These are phyloP conservation scores for Solanum hybrid DNA, from an alignment of 305 asterid species.

Conservation along the genomic window DNA sequence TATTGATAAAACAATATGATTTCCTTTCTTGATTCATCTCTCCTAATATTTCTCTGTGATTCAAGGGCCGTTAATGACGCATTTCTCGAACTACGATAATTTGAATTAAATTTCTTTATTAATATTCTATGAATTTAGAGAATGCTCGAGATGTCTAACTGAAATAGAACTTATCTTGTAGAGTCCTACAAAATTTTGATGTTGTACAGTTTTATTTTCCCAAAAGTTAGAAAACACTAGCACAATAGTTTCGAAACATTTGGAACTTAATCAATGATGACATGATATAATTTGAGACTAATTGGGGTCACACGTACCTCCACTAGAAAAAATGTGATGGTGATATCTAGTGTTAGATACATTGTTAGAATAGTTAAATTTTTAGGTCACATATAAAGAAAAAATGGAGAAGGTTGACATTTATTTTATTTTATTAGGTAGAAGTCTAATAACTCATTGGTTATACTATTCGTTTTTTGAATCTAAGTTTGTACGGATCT, in stretches of 20 bases:
- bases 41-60: not conserved
- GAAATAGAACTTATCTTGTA: too few species aligned
- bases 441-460: not conserved
- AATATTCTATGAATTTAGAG: not conserved
- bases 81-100: too few species aligned
- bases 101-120: too few species aligned
- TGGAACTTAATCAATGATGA: not conserved
- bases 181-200: not conserved
- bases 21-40: not conserved
- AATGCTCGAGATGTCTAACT: not conserved
- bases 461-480: not conserved
- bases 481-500: not conserved
- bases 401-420: not conserved
- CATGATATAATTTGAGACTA: not conserved
- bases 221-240: not conserved
- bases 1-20: too few species aligned
- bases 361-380: not conserved
- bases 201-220: not conserved
- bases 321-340: not conserved
- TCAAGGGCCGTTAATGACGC: not conserved
- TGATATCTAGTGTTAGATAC: not conserved
- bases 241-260: not conserved
- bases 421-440: not conserved
- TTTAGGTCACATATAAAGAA: not conserved
- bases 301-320: not conserved